These are phyloP conservation scores for Mucor sp. DNA, from an alignment of 371 early-diverging fungal genomes.

Conservation along the genomic window DNA sequence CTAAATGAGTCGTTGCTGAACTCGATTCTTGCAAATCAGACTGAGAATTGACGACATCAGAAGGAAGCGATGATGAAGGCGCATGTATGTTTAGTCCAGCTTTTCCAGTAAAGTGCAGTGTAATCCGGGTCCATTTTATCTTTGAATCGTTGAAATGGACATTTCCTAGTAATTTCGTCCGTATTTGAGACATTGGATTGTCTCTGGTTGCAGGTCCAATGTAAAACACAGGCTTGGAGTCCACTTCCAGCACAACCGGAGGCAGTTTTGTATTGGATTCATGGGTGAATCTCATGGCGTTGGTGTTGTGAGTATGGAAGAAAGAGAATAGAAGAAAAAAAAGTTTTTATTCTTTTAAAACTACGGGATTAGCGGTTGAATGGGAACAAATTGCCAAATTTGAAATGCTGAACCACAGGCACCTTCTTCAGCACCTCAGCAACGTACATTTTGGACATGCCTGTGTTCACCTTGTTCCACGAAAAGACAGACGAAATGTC, in stretches of 20 bases:
- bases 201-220: slow-evolving; percentile 45
- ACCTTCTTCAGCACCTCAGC: slow-evolving; percentile 95
- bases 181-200: slow-evolving; percentile 42
- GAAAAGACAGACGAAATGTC: slow-evolving; percentile 87
- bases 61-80: slow-evolving; percentile 18
- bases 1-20: slow-evolving; percentile 15
- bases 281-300: slow-evolving; percentile 4
- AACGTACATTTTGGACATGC: slow-evolving; percentile 96
- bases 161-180: slow-evolving; percentile 39
- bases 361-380: slow-evolving; percentile 22
- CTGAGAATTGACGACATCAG: slow-evolving; percentile 1
- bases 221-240: slow-evolving; percentile 33
- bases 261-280: slow-evolving; percentile 1
- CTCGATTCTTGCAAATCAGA: slow-evolving; percentile 16
- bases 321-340: not conserved
- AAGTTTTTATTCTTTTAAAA: not conserved
- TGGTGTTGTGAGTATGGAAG: not conserved
- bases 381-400: slow-evolving; percentile 79
- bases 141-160: slow-evolving; percentile 38
- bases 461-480: slow-evolving; percentile 94
- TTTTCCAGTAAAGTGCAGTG: slow-evolving; percentile 38
- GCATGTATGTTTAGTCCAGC: slow-evolving; percentile 35
- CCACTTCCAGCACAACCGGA: slow-evolving; percentile 9
- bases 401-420: slow-evolving; percentile 98
- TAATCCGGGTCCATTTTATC: slow-evolving; percentile 46